Percentiles rank a stretch among this genome's conserved stretches.
These are phyloP conservation scores for Gyrodon lividus DNA, from an alignment of 768 basidiomycete species.

Conservation along the genomic window DNA sequence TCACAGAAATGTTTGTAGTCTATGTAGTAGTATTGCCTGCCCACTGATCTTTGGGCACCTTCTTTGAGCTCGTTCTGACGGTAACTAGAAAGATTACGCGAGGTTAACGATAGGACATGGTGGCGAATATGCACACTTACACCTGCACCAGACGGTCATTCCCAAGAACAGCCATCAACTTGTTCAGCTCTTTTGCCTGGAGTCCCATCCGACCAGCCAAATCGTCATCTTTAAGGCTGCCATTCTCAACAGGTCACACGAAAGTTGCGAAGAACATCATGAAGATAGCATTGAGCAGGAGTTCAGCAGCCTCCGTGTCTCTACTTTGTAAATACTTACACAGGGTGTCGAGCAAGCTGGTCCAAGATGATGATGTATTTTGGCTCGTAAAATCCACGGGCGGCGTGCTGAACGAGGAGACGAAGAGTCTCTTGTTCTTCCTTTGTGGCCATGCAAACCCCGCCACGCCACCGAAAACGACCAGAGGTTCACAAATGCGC, in stretches of 20 bases:
- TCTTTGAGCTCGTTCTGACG: conserved; percentile 92
- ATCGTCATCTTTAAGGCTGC: conserved; percentile 90
- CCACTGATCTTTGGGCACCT: conserved; percentile 82
- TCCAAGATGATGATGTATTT: conserved; percentile 91
- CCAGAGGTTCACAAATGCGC: conserved; percentile 6
- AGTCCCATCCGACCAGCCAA: conserved; percentile 88
- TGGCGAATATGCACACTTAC: conserved; percentile 41
- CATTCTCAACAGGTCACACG: conserved; percentile 21
- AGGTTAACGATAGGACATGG: conserved; percentile 4
- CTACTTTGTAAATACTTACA: conserved; percentile 68
- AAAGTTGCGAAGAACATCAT: conserved; percentile 6
- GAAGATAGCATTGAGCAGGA: conserved; percentile 18
- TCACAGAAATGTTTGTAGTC: conserved; percentile 95
- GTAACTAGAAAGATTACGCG: conserved; percentile 48
- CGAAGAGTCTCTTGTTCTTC: conserved; percentile 82
- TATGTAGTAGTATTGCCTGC: conserved; percentile 94
- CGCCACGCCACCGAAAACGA: conserved; percentile 7
- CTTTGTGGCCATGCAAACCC: conserved; percentile 55
- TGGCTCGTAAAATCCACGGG: conserved; percentile 92
- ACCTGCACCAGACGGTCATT: conserved; percentile 77
- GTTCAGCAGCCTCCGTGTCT: conserved; percentile 18
- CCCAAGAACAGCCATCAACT: conserved; percentile 78
- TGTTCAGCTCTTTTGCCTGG: conserved; percentile 87
- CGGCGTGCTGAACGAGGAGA: conserved; percentile 89
- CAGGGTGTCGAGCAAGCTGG: conserved; percentile 87